A percentile compares a stretch with the other conserved stretches of the same genome.
phyloP scores from a whole-genome alignment of 192 early-diverging fungal genomes.

The Obelidium mucronatum region DNA sequence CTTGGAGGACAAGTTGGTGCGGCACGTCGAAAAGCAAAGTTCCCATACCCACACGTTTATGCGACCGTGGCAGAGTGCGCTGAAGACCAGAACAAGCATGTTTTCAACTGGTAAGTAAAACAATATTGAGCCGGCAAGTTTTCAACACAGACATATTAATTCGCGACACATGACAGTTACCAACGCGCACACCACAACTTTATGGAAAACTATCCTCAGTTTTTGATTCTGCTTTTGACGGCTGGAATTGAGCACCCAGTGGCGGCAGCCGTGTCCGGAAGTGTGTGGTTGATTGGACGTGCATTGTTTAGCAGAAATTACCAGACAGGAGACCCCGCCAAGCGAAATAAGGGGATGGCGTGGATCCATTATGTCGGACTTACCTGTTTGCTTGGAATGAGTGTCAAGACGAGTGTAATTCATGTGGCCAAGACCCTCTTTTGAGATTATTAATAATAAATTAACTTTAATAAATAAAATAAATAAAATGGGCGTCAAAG shows the following conservation, averaged over 20 bases:
- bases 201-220: slow-evolving; percentile 66
- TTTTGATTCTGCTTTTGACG: slow-evolving; percentile 57
- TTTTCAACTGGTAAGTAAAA: slow-evolving; percentile 70
- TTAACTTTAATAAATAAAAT: too few species aligned
- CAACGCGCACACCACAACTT: slow-evolving; percentile 70
- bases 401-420: too few species aligned
- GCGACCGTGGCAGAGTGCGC: slow-evolving; percentile 32
- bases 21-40: slow-evolving; percentile 63
- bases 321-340: slow-evolving; percentile 63
- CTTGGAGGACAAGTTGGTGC: slow-evolving; percentile 60
- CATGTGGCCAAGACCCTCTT: too few species aligned
- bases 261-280: slow-evolving; percentile 61
- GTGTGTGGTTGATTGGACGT: slow-evolving; percentile 58
- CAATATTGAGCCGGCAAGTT: not conserved
- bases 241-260: slow-evolving; percentile 64
- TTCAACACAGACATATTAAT: not conserved
- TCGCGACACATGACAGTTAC: slow-evolving; percentile 9
- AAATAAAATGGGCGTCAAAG: not conserved
- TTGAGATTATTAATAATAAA: too few species aligned
- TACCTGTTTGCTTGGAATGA: slow-evolving; percentile 2
- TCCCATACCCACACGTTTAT: slow-evolving; percentile 67
- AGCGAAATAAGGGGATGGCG: slow-evolving; percentile 52
- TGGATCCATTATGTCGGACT: slow-evolving; percentile 14
- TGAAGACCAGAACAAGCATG: slow-evolving; percentile 66
- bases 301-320: slow-evolving; percentile 61